Evolutionary conservation across 352 stramenopile species (phyloP), one percentile per base, ranked within the genome.

Genomic region (Phytophthora vignae): DNA sequence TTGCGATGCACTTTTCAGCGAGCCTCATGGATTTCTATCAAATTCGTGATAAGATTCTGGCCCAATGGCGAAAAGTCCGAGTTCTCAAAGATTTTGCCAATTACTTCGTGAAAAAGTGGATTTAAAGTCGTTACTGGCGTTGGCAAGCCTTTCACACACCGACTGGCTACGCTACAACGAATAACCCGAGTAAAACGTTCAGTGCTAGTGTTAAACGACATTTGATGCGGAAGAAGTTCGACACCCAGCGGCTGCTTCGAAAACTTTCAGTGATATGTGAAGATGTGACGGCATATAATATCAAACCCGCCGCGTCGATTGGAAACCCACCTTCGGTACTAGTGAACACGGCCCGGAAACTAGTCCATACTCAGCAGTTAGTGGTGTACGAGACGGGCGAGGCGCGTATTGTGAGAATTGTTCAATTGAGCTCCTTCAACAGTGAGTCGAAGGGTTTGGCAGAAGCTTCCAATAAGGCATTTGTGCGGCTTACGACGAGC

Each of bases 181-280:
- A 46, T 48, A 67, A 52, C 19, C 60, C 49, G 1, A 60, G 49
- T 52, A 49, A 67, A 67, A 60, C 49, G 2, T 67, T 59, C 33
- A 60, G 49, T n/a, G 40, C 44, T 46, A 64, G 42, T 3, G 49
- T 60, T 8, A 67, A 67, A 36, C 21, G 21, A 7, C 60, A 60
- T 53, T 25, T 54, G 1, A 60, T 67, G 49, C 19, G 25, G 1
- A 62, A 59, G 15, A 44, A 59, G 60, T 67, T 67, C 36, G 48
- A 67, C 21, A 67, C 49, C 4, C 33, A 25, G 14, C 29, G 60
- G 1, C 36, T 59, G 9, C 21, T 59, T 2, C 29, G 31, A n/a
- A 67, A 54, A 19, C 5, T 58, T 49, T 5, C 38, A 2, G 25
- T 57, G 12, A 56, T 60, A 7, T 33, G 7, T 27, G 50, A 69